A percentile compares a stretch with the other conserved stretches of the same genome.
These are phyloP conservation scores for Teratosphaeria gauchensis DNA, from an alignment of 2,329 filamentous ascomycete genomes.

Conservation along the genomic window DNA sequence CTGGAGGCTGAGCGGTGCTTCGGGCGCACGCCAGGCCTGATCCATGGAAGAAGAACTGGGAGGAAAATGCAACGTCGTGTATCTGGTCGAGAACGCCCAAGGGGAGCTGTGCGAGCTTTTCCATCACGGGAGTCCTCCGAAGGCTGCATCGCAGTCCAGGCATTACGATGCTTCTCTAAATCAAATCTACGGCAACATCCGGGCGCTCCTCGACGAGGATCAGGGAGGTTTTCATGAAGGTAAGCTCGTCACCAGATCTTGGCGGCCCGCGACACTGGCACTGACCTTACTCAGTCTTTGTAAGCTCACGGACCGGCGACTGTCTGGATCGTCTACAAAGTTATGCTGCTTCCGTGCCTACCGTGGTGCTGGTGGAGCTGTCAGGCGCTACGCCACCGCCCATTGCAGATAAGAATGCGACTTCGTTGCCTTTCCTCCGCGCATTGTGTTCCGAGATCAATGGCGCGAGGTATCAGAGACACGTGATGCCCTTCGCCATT, in stretches of 20 bases:
- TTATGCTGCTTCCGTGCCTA: conserved; percentile 15
- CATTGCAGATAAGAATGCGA: conserved; percentile 2
- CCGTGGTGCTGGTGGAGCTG: conserved; percentile 21
- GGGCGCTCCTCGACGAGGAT: conserved; percentile 22
- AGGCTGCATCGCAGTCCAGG: conserved; percentile 3
- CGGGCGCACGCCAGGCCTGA: background rate
- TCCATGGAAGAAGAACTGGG: conserved; percentile 21
- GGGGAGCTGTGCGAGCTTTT: conserved; percentile 17
- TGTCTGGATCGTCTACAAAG: conserved; percentile 17
- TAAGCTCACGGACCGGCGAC: conserved; percentile 16
- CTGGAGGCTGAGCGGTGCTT: background rate
- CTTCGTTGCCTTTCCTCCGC: conserved; percentile 15
- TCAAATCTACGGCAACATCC: conserved; percentile 19
- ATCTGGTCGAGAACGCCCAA: conserved; percentile 19
- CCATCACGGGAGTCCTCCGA: conserved; percentile 10
- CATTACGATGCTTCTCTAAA: conserved; percentile 5
- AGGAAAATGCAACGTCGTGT: conserved; percentile 22
- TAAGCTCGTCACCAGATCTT: conserved; percentile 6
- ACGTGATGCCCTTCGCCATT: conserved; percentile 23
- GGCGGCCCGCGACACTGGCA: background rate
- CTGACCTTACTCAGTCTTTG: conserved; percentile 19
- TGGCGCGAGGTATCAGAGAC: conserved; percentile 16
- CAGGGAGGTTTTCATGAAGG: conserved; percentile 24
- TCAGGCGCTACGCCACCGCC: conserved; percentile 2
- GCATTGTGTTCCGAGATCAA: conserved; percentile 14